phyloP scores from a whole-genome alignment of 2,329 filamentous ascomycete genomes.

The Cercospora sp. region DNA sequence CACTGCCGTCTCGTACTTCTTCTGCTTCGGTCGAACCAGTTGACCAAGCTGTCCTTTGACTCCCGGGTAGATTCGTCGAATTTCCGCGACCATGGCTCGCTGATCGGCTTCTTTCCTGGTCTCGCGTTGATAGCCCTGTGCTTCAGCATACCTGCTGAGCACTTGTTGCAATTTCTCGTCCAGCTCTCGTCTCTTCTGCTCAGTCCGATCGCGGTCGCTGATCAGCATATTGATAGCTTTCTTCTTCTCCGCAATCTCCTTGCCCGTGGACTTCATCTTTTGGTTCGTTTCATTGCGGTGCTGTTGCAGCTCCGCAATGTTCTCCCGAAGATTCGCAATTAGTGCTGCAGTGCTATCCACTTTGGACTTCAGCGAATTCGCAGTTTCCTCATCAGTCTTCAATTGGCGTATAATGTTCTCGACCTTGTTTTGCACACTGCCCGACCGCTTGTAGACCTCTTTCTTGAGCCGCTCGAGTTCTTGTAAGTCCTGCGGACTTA shows the following conservation, averaged over 20 bases:
- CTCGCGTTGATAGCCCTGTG: conserved; percentile 80
- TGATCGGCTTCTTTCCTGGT: conserved; percentile 76
- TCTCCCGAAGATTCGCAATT: conserved; percentile 70
- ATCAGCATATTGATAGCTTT: conserved; percentile 84
- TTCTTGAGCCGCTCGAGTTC: conserved; percentile 84
- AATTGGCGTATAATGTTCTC: conserved; percentile 85
- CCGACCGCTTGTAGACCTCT: conserved; percentile 80
- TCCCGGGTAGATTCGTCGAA: conserved; percentile 89
- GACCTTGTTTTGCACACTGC: conserved; percentile 76
- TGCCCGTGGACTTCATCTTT: conserved; percentile 62
- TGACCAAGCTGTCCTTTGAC: conserved; percentile 89
- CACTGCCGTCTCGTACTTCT: conserved; percentile 92
- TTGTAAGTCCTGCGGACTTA: conserved; percentile 82
- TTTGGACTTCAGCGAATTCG: conserved; percentile 84
- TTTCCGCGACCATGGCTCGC: conserved; percentile 78
- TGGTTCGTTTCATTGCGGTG: conserved; percentile 64
- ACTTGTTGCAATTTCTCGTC: conserved; percentile 89
- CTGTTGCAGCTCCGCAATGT: conserved; percentile 68
- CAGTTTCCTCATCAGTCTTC: conserved; percentile 87
- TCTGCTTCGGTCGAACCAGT: conserved; percentile 93
- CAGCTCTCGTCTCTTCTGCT: conserved; percentile 80
- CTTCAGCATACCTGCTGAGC: conserved; percentile 76
- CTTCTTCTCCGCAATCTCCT: conserved; percentile 83
- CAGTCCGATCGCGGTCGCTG: conserved; percentile 77
- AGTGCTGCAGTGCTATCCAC: conserved; percentile 76